phyloP scores from a whole-genome alignment of 2,329 filamentous ascomycete species.

The Chaetomium olivaceum region DNA sequence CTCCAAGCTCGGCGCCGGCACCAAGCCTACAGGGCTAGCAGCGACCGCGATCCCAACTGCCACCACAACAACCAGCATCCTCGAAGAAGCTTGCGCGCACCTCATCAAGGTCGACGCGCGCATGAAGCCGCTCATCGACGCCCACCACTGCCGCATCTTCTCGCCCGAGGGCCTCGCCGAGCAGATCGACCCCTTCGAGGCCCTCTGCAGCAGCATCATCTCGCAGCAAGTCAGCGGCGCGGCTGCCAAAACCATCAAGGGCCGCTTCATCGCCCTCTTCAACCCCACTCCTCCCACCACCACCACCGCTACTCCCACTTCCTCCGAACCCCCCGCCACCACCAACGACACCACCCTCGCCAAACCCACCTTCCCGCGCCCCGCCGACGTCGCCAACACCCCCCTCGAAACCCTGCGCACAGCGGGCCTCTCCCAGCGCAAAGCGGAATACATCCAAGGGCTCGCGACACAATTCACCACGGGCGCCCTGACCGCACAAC shows the following conservation, averaged over 20 bases:
- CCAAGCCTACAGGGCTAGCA: background rate
- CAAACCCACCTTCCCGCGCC: slow-evolving; percentile 65
- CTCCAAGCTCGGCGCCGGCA: slow-evolving; percentile 42
- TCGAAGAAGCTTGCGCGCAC: slow-evolving; percentile 74
- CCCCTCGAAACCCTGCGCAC: slow-evolving; percentile 70
- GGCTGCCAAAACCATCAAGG: slow-evolving; percentile 85
- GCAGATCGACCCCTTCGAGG: slow-evolving; percentile 83
- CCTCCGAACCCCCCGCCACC: background rate
- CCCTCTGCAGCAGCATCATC: slow-evolving; percentile 83
- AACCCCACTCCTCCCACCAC: background rate
- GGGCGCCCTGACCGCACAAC: slow-evolving; percentile 72
- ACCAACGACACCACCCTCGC: background rate
- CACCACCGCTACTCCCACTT: background rate
- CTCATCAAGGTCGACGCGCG: slow-evolving; percentile 72
- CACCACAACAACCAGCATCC: slow-evolving; percentile 68
- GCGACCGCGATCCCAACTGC: slow-evolving; percentile 50
- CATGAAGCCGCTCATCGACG: slow-evolving; percentile 70
- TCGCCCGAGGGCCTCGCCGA: slow-evolving; percentile 80
- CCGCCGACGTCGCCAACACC: slow-evolving; percentile 66
- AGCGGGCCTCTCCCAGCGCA: slow-evolving; percentile 87
- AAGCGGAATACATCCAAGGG: slow-evolving; percentile 91
- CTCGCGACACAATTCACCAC: slow-evolving; percentile 76
- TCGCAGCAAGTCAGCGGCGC: slow-evolving; percentile 95
- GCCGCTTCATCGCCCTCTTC: slow-evolving; percentile 79
- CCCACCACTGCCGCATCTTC: slow-evolving; percentile 77